phyloP scores from a whole-genome alignment of 2,329 filamentous ascomycete species.

The Stagonosporopsis rhizophila region DNA sequence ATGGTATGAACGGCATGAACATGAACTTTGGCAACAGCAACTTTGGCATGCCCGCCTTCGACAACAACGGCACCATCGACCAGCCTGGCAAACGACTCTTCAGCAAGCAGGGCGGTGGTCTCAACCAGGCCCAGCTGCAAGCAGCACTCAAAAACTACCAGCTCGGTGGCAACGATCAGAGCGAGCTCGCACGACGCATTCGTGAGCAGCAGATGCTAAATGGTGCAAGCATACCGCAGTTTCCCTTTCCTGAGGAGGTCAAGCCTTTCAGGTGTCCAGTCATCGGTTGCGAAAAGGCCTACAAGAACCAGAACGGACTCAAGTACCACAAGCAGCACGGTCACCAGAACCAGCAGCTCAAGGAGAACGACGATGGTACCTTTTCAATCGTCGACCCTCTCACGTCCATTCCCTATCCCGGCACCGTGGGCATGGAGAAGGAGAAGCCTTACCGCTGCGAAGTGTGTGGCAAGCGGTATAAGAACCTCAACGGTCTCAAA shows the following conservation, averaged over 20 bases:
- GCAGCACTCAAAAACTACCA: conserved; percentile 78
- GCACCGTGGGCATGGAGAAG: conserved; percentile 99
- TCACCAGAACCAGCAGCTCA: conserved; percentile 94
- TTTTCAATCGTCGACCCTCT: conserved; percentile 98
- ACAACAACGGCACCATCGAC: conserved; percentile 69
- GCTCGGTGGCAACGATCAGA: conserved; percentile 68
- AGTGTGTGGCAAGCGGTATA: conserved; percentile 96
- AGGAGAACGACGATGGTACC: conserved; percentile 95
- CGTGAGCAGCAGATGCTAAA: conserved; percentile 70
- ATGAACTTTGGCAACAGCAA: conserved; percentile 48
- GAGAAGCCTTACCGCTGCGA: conserved; percentile 99
- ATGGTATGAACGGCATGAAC: conserved; percentile 40
- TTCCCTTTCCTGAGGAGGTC: conserved; percentile 75
- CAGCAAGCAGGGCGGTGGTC: conserved; percentile 77
- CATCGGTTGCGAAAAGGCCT: conserved; percentile 98
- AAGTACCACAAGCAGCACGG: conserved; percentile 92
- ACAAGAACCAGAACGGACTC: conserved; percentile 98
- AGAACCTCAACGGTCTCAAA: conserved; percentile 98
- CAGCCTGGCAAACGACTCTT: conserved; percentile 94
- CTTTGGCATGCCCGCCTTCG: conserved; percentile 52
- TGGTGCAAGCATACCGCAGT: conserved; percentile 51
- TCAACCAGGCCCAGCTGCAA: conserved; percentile 72
- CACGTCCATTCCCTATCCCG: conserved; percentile 91
- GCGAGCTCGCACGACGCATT: conserved; percentile 72
- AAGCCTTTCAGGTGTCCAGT: conserved; percentile 98